Conservation (phyloP, 768 basidiomycete genomes). For the Leucocoprinus birnbaumii region DNA sequence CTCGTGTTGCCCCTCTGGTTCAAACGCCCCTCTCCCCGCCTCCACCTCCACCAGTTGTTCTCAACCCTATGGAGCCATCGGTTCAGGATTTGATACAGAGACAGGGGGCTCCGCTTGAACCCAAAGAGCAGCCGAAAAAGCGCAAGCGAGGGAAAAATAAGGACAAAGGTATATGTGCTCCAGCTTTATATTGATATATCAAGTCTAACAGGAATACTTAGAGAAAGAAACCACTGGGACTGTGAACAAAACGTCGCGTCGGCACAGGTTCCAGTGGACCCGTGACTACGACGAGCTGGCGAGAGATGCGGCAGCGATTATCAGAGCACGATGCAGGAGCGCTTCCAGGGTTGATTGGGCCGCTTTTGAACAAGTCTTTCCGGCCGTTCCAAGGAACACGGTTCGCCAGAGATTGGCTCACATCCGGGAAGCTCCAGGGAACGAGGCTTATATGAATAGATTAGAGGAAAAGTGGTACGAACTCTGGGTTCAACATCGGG, state of each 20-base stretch:
- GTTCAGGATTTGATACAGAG: conserved; percentile 23
- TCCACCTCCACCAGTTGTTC: conserved; percentile 4
- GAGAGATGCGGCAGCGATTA: conserved; percentile 79
- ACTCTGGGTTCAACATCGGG: conserved; percentile 71
- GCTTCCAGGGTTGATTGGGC: conserved; percentile 63
- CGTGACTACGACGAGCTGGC: conserved; percentile 86
- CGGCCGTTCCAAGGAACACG: conserved; percentile 67
- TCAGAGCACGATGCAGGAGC: conserved; percentile 72
- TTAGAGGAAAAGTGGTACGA: conserved; percentile 82
- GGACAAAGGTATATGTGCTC: neutral
- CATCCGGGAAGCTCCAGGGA: conserved; percentile 59
- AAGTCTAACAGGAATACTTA: neutral
- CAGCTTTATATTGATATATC: neutral
- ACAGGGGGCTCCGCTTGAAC: conserved; percentile 25
- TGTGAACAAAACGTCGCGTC: conserved; percentile 46
- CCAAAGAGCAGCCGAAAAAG: conserved; percentile 10
- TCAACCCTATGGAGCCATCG: conserved; percentile 15
- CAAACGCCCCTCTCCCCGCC: conserved; percentile 19
- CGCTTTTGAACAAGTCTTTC: conserved; percentile 78
- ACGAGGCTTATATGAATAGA: conserved; percentile 72
- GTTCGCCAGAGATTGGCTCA: conserved; percentile 67
- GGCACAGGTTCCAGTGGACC: conserved; percentile 81
- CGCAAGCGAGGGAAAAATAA: conserved; percentile 22
- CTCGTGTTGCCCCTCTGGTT: conserved; percentile 10
- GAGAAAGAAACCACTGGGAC: conserved; percentile 19